Base-by-base conservation (phyloP, 202 grass and related monocot species). In the Schoenoplectus tabernaemontani region DNA sequence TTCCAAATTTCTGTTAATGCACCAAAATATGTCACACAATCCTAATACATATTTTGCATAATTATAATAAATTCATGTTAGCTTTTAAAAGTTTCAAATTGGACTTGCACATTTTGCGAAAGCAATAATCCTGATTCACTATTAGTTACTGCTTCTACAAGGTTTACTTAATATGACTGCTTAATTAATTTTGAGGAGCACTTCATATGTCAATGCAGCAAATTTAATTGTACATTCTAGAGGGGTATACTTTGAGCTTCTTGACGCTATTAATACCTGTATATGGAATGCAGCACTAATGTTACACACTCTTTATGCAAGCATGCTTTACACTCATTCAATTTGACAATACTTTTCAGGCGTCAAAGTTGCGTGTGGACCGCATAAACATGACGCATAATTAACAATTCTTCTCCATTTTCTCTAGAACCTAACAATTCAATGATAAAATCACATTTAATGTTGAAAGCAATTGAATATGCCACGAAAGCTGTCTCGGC, bases 361-460 rank as follows among this genome's bases (percentile, higher is more conserved):
- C 72, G 61, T 65, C 28, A 85, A 53, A 53, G 17, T 62, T 39
- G 20, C 34, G 17, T 42, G 77, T 59, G 83, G 28, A 43, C 69
- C 68, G 57, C 57, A 86, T 46, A 60, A 57, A 81, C 24, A 69
- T 43, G 30, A 43, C 33, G 50, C 34, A 39, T 33, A 30, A 46
- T 33, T 7, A 48, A 33, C 42, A 79, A 63, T 11, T 63, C 24
- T 78, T 69, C 16, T 42, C n/a, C 78, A 47, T 80, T 65, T 15
- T 51, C 23, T 46, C 23, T 79, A 24, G 83, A 83, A 89, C 43
- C 80, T 86, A 79, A 57, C 72, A 61, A 83, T 51, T 5, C 44
- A 16, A 20, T 1, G 56, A 74, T 48, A 12, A 80, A 59, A 54
- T 64, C 78, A n/a, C 36, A 81, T 80, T 83, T 59, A 87, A 68